Base-by-base conservation (phyloP, 2,329 filamentous ascomycete genomes). In the Ophiostoma triangulosporum region DNA sequence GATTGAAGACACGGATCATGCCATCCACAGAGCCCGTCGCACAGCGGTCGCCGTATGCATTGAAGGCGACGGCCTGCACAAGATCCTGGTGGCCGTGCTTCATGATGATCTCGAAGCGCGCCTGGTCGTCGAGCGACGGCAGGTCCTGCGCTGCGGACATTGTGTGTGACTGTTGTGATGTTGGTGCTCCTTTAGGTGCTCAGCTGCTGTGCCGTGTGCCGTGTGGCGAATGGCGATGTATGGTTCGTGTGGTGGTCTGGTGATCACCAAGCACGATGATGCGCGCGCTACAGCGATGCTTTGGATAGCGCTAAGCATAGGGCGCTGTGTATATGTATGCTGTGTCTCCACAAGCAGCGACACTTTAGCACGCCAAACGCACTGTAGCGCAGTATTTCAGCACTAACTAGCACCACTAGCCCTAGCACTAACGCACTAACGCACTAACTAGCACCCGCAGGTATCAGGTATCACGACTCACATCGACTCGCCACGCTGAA, bases 21-120 rank as follows among this genome's bases (percentile, higher is more conserved):
- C 95, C 91, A 67, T 97, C 91, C 17, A 91, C 87, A 17, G 88
- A 93, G 32, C 88, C 89, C 3, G 89, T 93, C 40, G 90, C 86
- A 73, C 91, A 90, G 61, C 90, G 86, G 62, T 88, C 90, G 61
- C 90, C 91, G 66, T 95, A 95, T 60, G 83, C 83, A 68, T 96
- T 96, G 76, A 94, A 95, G 60, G 88, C 84, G 57, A 91, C 83
- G 53, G 88, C 84, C 59, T 90, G 83, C 51, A 94, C 86, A 45
- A 93, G 76, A 65, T 94, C 86, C 62, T 81, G 79, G 68, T 90
- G 85, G 61, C 83, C 83, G 65, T 88, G 82, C 57, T 82, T 78
- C 62, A 88, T 77, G 60, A 86, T 80, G 57, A 76, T 68, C 56
- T 79, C 74, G 59, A 80, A 77, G 48, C 67, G 66, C 26, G 70